Percentiles rank a stretch among this genome's conserved stretches.
phyloP scores from a whole-genome alignment of 371 early-diverging fungal species.

The Mortierella sp. region DNA sequence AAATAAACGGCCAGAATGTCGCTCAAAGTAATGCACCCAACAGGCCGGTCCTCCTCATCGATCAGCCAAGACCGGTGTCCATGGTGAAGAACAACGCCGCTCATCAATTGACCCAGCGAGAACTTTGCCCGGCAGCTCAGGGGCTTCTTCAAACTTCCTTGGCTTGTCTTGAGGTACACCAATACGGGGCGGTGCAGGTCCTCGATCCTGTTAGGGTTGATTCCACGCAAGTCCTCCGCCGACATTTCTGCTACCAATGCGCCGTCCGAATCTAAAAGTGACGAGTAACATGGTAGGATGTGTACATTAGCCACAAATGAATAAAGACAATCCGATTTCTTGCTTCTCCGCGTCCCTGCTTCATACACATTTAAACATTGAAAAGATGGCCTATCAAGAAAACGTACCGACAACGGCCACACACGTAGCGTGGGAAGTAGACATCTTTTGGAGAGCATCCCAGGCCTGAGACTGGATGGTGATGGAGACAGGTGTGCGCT shows the following conservation, averaged over 20 bases:
- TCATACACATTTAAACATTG: background rate
- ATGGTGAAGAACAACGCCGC: conserved; percentile 66
- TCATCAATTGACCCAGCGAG: conserved; percentile 70
- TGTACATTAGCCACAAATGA: background rate
- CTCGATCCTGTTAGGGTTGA: conserved; percentile 65
- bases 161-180: conserved; percentile 60
- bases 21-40: conserved; percentile 67
- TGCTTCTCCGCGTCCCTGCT: too few species aligned
- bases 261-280: conserved; percentile 60
- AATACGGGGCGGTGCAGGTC: conserved; percentile 59
- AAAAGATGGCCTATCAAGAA: background rate
- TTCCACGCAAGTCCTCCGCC: conserved; percentile 72
- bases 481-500: conserved; percentile 48
- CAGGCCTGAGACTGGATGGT: conserved; percentile 66
- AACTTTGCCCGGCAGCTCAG: conserved; percentile 69
- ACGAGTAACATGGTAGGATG: background rate
- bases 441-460: conserved; percentile 66
- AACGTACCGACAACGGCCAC: conserved; percentile 63
- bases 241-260: conserved; percentile 69
- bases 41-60: conserved; percentile 63
- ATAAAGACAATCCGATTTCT: background rate
- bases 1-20: conserved; percentile 57
- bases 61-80: conserved; percentile 72
- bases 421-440: conserved; percentile 61
- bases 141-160: conserved; percentile 62